A percentile compares a stretch with the other conserved stretches of the same genome.
These are phyloP conservation scores for Phialemoniopsis sp. DNA, from an alignment of 2,329 filamentous ascomycete species.

Conservation along the genomic window DNA sequence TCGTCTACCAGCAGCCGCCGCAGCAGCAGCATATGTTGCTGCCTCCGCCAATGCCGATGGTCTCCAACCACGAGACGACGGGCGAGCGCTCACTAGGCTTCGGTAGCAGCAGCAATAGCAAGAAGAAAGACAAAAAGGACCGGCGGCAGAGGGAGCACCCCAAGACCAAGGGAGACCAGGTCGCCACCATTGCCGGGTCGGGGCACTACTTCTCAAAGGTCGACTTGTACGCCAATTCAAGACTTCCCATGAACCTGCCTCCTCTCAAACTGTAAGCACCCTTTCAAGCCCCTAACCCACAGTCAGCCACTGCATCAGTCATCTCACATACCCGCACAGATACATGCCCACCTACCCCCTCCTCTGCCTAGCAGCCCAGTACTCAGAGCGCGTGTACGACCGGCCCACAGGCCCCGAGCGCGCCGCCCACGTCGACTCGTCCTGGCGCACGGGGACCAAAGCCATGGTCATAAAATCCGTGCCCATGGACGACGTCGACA, in stretches of 20 bases:
- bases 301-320: no score
- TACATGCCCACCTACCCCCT: constrained; percentile 74
- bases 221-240: constrained; percentile 74
- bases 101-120: constrained; percentile 2
- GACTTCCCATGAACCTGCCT: constrained; percentile 62
- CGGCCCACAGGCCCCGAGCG: constrained; percentile 58
- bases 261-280: constrained; percentile 59
- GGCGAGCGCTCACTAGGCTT: neutral
- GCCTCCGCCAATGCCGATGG: neutral
- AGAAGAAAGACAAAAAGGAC: constrained; percentile 24
- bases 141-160: constrained; percentile 24
- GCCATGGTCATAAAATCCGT: constrained; percentile 83
- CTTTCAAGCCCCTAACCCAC: no score
- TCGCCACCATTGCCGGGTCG: constrained; percentile 30
- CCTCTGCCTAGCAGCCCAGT: constrained; percentile 73
- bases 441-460: constrained; percentile 73
- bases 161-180: constrained; percentile 28
- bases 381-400: constrained; percentile 71
- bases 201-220: constrained; percentile 70
- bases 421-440: constrained; percentile 65
- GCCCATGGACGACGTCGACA: constrained; percentile 71
- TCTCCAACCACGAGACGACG: constrained; percentile 3
- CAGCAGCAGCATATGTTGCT: neutral
- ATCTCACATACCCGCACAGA: constrained; percentile 29
- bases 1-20: constrained; percentile 25